Evolutionary conservation across 768 basidiomycete species (phyloP), one percentile per base, ranked within the genome.

Genomic region (Amanita rubescens): DNA sequence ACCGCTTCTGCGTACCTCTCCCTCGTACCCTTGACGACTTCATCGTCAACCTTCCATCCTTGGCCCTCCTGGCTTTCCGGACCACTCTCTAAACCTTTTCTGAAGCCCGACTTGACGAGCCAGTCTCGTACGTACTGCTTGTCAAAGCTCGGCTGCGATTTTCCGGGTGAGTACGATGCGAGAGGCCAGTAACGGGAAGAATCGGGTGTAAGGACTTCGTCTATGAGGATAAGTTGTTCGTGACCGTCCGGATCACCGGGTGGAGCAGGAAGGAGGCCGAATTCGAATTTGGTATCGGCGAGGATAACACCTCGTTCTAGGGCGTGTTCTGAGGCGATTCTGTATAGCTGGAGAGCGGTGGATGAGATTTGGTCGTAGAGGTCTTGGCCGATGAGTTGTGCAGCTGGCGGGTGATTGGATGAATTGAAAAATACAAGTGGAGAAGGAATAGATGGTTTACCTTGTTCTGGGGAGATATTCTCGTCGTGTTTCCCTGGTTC

Each of bases 221-320:
- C 96, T 59, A 98, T 85, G 45, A 98, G 79, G 57, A 95, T 89
- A 20, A 97, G 60, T 65, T 65, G 5, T 60, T 51, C 8, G 59
- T 17, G 12, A 47, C 45, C 27, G 27, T 30, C 27, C 27, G 27
- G 27, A 3, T 30, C 27, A 30, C 27, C 27, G 27, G 27, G 15
- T 39, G 12, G 17, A 68, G 71, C 68, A 3, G 72, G 74, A 45
- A 93, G 62, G 41, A 97, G 79, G 5, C 96, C 96, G 63, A 99
- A 99, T 71, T 98, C 96, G 68, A 98, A 97, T 67, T 99, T 99
- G 37, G 94, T 98, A 68, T 99, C 95, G 20, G 94, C 96, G 41
- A 99, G 84, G 62, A 98, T 96, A 54, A 98, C 75, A 15, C 92
- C 94, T 4, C 82, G 78, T 5, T 78, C 74, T 24, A 74, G 70